Conservation (phyloP, 1,139 yeast genomes). For the Debaryomyces udenii region DNA sequence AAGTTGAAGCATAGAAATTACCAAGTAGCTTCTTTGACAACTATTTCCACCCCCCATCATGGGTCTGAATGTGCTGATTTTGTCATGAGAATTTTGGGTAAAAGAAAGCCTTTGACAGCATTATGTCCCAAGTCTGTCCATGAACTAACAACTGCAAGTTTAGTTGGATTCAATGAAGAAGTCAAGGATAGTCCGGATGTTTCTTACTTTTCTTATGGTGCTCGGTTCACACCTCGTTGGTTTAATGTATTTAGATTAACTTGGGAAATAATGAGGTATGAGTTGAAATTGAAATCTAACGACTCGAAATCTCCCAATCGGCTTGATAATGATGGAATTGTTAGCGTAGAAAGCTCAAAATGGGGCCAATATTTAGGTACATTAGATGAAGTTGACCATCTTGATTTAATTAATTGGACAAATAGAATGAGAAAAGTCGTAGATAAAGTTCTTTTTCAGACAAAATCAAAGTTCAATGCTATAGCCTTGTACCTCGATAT, state of each 20-base stretch:
- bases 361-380: conserved; percentile 90
- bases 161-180: conserved; percentile 55
- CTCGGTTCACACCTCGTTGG: conserved; percentile 65
- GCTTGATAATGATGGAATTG: conserved; percentile 78
- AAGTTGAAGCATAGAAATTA: conserved; percentile 50
- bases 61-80: conserved; percentile 87
- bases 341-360: conserved; percentile 71
- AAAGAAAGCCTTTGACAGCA: conserved; percentile 17
- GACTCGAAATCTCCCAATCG: conserved; percentile 21
- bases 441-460: conserved; percentile 37
- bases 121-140: conserved; percentile 51
- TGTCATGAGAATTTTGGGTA: conserved; percentile 38
- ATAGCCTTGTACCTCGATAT: conserved; percentile 75
- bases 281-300: conserved; percentile 18
- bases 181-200: conserved; percentile 63
- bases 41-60: conserved; percentile 84
- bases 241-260: conserved; percentile 62
- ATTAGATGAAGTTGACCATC: conserved; percentile 75
- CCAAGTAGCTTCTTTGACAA: conserved; percentile 71
- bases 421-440: conserved; percentile 48
- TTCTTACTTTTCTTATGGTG: conserved; percentile 81
- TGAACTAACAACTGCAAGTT: conserved; percentile 61
- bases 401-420: conserved; percentile 84
- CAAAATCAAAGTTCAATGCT: conserved; percentile 60
- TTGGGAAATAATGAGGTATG: conserved; percentile 57